Base-by-base conservation (phyloP, 2,329 filamentous ascomycete genomes). In the Penicillium sp. region DNA sequence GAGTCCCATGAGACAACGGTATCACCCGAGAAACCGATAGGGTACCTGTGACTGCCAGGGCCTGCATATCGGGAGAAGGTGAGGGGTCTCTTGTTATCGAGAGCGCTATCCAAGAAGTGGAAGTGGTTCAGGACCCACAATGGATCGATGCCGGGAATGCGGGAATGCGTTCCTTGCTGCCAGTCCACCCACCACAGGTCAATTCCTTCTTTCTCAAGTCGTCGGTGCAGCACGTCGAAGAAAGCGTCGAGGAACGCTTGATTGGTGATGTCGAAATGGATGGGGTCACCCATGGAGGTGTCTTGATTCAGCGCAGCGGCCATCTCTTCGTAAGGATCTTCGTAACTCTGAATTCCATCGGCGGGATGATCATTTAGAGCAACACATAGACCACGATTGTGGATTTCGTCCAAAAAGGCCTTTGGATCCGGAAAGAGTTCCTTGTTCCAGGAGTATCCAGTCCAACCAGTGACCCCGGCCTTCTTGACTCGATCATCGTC, bases 171-270 rank as follows among this genome's bases (percentile, higher is more conserved):
- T 1, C 84, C 84, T 64, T 86, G 84, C 64, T 87, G 84, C 83
- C 83, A 87, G 63, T 87, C 84, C 25, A 86, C 76, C 84, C 84
- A 87, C 81, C 82, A 85, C 50, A 87, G 85, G 60, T 86, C 83
- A 20, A 78, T 74, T 1, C 80, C 83, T 8, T 81, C 70, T 1
- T 78, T 71, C 54, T 86, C 83, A 25, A 85, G 71, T 13, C 74
- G 69, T 11, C 78, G 74, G 51, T 85, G 81, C 7, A 36, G 33
- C 5, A 36, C 18, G n/a, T 36, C 18, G 5, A 86, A 78, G 58
- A 82, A 86, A 0, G 81, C 82, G 30, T 83, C 72, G 63, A 84
- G 73, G 57, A 83, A 86, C 28, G 71, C 73, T 16, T 69, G 76
- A 44, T 78, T 72, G 0, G 79, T 80, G 16, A 77, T 77, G 55